Percentiles rank a stretch among this genome's conserved stretches.
These are phyloP conservation scores for Exsudoporus frostii DNA, from an alignment of 768 basidiomycete genomes.

Conservation along the genomic window DNA sequence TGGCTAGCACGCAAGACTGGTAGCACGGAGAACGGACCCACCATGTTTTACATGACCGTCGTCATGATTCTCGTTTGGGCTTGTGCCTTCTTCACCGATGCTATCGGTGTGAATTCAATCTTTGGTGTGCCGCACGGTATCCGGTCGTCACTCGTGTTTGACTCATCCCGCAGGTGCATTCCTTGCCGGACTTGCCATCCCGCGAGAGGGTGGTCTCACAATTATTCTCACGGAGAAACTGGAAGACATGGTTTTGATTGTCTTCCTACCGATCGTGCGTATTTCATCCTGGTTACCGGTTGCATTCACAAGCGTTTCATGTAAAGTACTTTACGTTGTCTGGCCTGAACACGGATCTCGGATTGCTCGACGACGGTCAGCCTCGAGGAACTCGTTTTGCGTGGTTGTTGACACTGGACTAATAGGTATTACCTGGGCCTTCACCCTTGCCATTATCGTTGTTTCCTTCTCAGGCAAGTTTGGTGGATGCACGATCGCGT, in stretches of 20 bases:
- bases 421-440: constrained; percentile 81
- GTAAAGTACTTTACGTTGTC: constrained; percentile 87
- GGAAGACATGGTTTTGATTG: constrained; percentile 91
- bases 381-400: neutral
- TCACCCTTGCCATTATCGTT: constrained; percentile 71
- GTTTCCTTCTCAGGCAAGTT: constrained; percentile 90
- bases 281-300: neutral
- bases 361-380: constrained; percentile 72
- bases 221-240: constrained; percentile 90
- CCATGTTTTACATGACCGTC: constrained; percentile 85
- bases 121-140: constrained; percentile 53
- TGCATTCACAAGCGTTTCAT: neutral
- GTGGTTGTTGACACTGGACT: neutral
- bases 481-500: constrained; percentile 73
- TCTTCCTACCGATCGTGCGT: constrained; percentile 79
- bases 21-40: constrained; percentile 77
- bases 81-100: constrained; percentile 89
- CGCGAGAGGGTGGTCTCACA: constrained; percentile 83
- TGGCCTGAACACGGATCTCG: constrained; percentile 86
- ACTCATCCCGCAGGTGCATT: constrained; percentile 59
- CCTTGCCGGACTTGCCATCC: constrained; percentile 76
- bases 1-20: constrained; percentile 81
- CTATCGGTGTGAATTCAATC: constrained; percentile 89
- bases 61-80: constrained; percentile 80
- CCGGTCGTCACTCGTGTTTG: neutral